Conservation (phyloP, 2,329 filamentous ascomycete species). For the Arthrobotrys pseudoclavata region DNA sequence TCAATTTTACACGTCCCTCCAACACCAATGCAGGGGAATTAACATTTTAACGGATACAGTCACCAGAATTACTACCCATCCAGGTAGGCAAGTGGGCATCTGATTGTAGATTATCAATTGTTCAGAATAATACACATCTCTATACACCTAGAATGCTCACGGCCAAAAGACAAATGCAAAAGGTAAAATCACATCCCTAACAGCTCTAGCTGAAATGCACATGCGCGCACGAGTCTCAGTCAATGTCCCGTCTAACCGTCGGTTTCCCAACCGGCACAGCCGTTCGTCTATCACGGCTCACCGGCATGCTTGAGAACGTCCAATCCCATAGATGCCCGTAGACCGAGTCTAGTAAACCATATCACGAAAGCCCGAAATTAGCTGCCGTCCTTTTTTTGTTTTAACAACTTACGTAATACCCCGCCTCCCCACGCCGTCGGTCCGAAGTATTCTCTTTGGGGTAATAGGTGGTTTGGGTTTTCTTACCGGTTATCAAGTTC, state of each 20-base stretch:
- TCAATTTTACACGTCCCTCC: background rate
- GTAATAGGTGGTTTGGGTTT: background rate
- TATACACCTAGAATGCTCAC: constrained; percentile 21
- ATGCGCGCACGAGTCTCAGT: background rate
- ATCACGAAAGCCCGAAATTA: constrained; percentile 25
- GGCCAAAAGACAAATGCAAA: background rate
- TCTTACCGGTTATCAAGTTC: constrained; percentile 73
- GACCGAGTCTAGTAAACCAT: constrained; percentile 73
- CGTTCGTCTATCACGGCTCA: constrained; percentile 15
- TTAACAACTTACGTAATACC: constrained; percentile 10
- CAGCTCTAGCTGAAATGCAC: constrained; percentile 2
- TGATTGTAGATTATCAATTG: constrained; percentile 6
- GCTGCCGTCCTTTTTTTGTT: constrained; percentile 1
- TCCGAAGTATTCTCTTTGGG: constrained; percentile 15
- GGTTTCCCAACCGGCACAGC: constrained; percentile 27
- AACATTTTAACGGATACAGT: no score
- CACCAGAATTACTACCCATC: background rate
- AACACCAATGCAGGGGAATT: background rate
- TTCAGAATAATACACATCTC: background rate
- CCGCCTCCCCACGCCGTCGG: constrained; percentile 28
- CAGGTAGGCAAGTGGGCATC: background rate
- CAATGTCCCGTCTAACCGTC: background rate
- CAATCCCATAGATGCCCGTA: constrained; percentile 78
- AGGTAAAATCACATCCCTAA: background rate
- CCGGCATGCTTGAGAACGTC: constrained; percentile 71